A percentile compares a stretch with the other conserved stretches of the same genome.
These are phyloP conservation scores for Creolimax fragrantissima DNA, from an alignment of 78 protist genomes.

Conservation along the genomic window DNA sequence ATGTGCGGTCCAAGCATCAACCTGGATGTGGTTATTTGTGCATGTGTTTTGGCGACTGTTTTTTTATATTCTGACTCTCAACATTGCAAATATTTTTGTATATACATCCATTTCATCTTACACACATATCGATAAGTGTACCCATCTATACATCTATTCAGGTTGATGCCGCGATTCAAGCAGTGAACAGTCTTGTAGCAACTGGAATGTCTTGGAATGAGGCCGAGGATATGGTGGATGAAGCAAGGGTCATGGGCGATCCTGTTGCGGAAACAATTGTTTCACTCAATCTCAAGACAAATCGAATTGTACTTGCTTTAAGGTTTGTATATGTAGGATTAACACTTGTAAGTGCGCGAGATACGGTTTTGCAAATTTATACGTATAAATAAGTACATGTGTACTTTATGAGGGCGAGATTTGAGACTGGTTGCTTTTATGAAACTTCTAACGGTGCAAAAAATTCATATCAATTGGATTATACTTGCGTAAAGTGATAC, in stretches of 20 bases:
- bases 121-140: not conserved
- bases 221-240: conserved; percentile 30
- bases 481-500: no score
- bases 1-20: not conserved
- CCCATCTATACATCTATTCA: not conserved
- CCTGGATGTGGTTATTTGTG: no score
- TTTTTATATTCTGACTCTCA: no score
- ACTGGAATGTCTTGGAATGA: conserved; percentile 71
- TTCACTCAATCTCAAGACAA: not conserved
- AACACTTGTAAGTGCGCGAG: not conserved
- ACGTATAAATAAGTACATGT: no score
- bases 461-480: no score
- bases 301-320: not conserved
- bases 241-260: conserved; percentile 19
- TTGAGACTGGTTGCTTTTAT: no score
- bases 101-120: no score
- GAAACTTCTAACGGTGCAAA: no score
- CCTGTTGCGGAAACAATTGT: not conserved
- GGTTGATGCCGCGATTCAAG: conserved; percentile 55
- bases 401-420: no score
- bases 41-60: no score
- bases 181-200: conserved; percentile 47
- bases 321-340: not conserved
- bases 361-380: not conserved
- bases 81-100: not conserved